Conservation (phyloP, 768 basidiomycete species). For the Tylopilus felleus region DNA sequence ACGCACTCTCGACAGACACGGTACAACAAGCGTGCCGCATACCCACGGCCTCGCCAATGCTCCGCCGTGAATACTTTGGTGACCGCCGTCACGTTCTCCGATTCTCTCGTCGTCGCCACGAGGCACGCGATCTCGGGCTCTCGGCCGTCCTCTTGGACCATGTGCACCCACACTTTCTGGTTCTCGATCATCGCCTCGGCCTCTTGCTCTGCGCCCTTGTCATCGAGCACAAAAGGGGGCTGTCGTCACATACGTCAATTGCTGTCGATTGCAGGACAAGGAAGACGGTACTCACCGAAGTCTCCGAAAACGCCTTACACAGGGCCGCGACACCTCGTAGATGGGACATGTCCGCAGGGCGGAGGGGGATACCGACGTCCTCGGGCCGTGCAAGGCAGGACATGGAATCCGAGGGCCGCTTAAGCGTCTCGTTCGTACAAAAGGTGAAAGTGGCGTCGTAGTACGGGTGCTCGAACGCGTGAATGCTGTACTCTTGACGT, state of each 20-base stretch:
- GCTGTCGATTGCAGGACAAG: background rate
- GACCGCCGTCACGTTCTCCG: conserved; percentile 53
- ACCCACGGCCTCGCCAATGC: conserved; percentile 48
- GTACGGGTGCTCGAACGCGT: conserved; percentile 43
- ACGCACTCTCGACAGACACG: conserved; percentile 55
- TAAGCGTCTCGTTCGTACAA: conserved; percentile 46
- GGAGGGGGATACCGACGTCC: conserved; percentile 26
- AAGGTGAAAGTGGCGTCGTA: conserved; percentile 60
- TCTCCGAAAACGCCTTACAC: conserved; percentile 54
- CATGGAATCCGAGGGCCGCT: background rate
- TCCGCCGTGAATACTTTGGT: conserved; percentile 70
- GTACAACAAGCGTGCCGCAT: conserved; percentile 59
- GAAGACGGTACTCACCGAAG: conserved; percentile 45
- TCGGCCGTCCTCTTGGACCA: conserved; percentile 27
- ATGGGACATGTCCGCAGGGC: conserved; percentile 34
- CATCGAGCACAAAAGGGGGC: conserved; percentile 54
- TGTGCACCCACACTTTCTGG: conserved; percentile 57
- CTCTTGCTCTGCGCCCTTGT: conserved; percentile 44
- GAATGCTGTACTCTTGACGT: background rate
- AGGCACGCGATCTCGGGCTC: conserved; percentile 54
- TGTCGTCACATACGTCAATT: conserved; percentile 19
- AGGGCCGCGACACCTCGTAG: conserved; percentile 37
- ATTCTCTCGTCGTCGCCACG: conserved; percentile 66
- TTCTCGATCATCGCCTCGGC: conserved; percentile 47
- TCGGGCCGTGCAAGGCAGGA: background rate